phyloP scores from a whole-genome alignment of 108 stramenopile genomes.

The Pseudonitzschia delicatissima region DNA sequence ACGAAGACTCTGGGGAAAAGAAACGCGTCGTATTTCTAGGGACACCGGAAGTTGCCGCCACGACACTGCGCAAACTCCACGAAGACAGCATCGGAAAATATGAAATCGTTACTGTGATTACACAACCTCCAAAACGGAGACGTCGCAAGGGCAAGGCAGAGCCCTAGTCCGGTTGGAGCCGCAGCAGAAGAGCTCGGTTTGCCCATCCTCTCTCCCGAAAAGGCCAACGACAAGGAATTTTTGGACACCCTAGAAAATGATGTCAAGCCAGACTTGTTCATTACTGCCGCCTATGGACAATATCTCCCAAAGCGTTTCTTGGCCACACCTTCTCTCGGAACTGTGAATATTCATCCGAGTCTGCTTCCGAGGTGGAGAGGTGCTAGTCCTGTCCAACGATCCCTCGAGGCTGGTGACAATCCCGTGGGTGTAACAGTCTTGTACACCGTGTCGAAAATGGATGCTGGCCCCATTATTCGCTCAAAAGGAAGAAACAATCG shows the following conservation, averaged over 20 bases:
- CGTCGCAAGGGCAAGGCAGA: conserved; percentile 79
- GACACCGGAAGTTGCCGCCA: conserved; percentile 94
- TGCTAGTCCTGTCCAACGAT: conserved; percentile 92
- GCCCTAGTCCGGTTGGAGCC: conserved; percentile 82
- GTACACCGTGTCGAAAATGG: conserved; percentile 95
- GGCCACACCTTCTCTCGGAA: conserved; percentile 80
- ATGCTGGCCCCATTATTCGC: conserved; percentile 93
- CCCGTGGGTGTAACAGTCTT: conserved; percentile 84
- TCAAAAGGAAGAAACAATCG: conserved; percentile 65
- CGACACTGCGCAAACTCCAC: conserved; percentile 72
- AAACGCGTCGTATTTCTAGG: conserved; percentile 91
- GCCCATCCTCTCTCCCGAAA: conserved; percentile 83
- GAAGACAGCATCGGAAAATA: conserved; percentile 63
- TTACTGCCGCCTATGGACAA: conserved; percentile 98
- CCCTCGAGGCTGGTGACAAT: conserved; percentile 43
- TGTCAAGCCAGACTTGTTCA: conserved; percentile 90
- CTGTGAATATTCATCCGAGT: conserved; percentile 96
- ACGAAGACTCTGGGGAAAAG: conserved; percentile 16
- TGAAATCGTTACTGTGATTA: conserved; percentile 89
- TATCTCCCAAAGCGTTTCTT: conserved; percentile 91
- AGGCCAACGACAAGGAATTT: conserved; percentile 86
- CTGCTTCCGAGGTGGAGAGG: conserved; percentile 94
- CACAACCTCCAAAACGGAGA: conserved; percentile 87
- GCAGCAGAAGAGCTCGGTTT: conserved; percentile 80
- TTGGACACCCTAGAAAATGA: conserved; percentile 53